These are phyloP conservation scores for Rhizodiscina lignyota DNA, from an alignment of 495 filamentous ascomycete species.

Conservation along the genomic window DNA sequence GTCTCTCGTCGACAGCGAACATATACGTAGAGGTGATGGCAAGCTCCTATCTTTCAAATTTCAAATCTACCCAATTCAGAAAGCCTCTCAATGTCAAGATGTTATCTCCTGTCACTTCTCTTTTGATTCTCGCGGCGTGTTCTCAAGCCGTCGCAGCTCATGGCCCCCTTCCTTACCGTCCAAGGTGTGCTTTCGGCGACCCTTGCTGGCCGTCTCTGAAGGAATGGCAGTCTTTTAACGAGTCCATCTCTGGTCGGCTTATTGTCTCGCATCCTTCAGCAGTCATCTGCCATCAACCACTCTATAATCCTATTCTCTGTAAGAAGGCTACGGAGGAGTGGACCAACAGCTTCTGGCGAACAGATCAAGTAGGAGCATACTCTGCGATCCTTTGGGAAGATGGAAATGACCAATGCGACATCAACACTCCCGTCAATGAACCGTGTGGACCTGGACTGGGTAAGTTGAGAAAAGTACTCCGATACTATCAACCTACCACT, in stretches of 20 bases:
- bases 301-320: conserved; percentile 2
- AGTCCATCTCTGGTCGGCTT: conserved; percentile 3
- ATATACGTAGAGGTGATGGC: no score
- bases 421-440: conserved; percentile 2
- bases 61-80: no score
- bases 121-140: no score
- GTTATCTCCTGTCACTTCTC: no score
- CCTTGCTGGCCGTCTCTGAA: conserved; percentile 3
- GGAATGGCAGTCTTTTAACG: conserved; percentile 4
- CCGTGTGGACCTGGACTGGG: conserved; percentile 2
- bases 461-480: background rate
- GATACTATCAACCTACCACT: background rate
- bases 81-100: no score
- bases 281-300: conserved; percentile 1
- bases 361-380: conserved; percentile 4
- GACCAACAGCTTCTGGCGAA: conserved; percentile 5
- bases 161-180: background rate
- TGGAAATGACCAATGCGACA: conserved; percentile 3
- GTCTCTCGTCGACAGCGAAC: no score
- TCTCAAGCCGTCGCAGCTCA: background rate
- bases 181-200: conserved; percentile 1
- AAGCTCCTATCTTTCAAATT: no score
- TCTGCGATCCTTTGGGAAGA: conserved; percentile 5
- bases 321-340: conserved; percentile 1
- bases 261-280: conserved; percentile 1